Percentiles rank a stretch among this genome's conserved stretches.
Evolutionary conservation across 805 yeast genomes (phyloP).

Genomic region (Saitoella complicata): DNA sequence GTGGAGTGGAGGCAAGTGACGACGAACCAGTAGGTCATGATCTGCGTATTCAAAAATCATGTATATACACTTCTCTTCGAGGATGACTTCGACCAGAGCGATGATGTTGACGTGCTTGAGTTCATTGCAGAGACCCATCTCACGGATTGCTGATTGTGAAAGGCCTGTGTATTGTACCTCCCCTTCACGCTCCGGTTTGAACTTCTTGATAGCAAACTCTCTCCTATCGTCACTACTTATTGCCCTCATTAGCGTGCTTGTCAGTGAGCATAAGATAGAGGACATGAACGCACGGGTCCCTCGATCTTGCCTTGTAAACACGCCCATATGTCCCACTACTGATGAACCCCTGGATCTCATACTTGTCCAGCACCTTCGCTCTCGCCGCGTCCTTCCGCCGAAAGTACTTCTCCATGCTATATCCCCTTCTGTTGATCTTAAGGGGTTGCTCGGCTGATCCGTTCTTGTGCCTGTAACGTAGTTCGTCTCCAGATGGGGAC

Average conservation of each 20-base stretch:
- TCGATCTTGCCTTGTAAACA: conserved; percentile 71
- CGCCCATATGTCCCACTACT: conserved; percentile 20
- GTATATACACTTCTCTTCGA: conserved; percentile 79
- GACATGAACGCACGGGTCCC: conserved; percentile 14
- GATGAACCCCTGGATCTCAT: conserved; percentile 1
- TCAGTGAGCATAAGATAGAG: not conserved
- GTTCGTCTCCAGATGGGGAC: no score
- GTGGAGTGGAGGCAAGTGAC: not conserved
- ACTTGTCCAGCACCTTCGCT: not conserved
- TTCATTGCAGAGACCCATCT: conserved; percentile 89
- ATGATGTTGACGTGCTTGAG: conserved; percentile 65
- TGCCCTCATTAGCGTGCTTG: not conserved
- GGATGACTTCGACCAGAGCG: conserved; percentile 59
- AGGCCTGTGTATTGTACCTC: conserved; percentile 86
- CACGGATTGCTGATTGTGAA: conserved; percentile 89
- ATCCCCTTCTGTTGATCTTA: no score
- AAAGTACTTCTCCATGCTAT: no score
- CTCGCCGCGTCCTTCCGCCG: no score
- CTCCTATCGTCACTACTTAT: conserved; percentile 14
- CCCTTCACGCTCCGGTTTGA: conserved; percentile 84
- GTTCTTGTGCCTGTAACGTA: no score
- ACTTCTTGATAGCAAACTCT: conserved; percentile 80
- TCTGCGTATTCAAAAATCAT: conserved; percentile 95
- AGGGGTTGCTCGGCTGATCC: no score
- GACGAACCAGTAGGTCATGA: conserved; percentile 51